Percentiles rank a stretch among this genome's conserved stretches.
phyloP scores from a whole-genome alignment of 768 basidiomycete species.

The Kwoniella heveanensis region DNA sequence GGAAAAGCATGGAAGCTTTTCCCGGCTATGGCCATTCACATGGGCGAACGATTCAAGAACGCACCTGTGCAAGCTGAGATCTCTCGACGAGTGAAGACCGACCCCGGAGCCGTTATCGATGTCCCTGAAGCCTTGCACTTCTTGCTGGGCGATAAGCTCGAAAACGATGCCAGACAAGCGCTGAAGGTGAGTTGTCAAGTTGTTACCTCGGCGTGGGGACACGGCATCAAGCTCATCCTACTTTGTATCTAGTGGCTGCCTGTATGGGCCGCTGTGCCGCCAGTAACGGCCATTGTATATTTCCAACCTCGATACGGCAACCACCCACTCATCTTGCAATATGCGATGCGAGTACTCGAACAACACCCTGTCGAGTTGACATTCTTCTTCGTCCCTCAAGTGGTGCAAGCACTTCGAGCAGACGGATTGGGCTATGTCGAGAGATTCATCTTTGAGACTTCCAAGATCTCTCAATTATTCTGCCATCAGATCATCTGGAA shows the following conservation, averaged over 20 bases:
- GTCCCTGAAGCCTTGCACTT: conserved; percentile 78
- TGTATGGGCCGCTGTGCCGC: conserved; percentile 85
- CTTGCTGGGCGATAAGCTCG: conserved; percentile 73
- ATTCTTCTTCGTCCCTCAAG: conserved; percentile 98
- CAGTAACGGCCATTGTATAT: conserved; percentile 60
- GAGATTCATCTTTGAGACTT: conserved; percentile 93
- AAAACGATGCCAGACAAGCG: conserved; percentile 65
- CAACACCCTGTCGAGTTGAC: conserved; percentile 92
- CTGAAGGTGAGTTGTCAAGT: conserved; percentile 65
- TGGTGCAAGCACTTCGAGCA: conserved; percentile 90
- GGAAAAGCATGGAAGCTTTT: conserved; percentile 78
- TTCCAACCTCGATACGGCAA: conserved; percentile 82
- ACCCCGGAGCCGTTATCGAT: conserved; percentile 69
- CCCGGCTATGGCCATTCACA: conserved; percentile 77
- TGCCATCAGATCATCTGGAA: conserved; percentile 99
- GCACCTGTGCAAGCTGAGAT: conserved; percentile 71
- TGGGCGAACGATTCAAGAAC: conserved; percentile 85
- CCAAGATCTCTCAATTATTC: conserved; percentile 94
- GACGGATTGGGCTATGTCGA: conserved; percentile 90
- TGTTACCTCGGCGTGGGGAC: too few species aligned
- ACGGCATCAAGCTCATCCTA: not conserved
- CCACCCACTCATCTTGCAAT: conserved; percentile 86
- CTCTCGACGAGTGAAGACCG: conserved; percentile 70
- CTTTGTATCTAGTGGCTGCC: conserved; percentile 68
- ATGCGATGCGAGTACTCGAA: conserved; percentile 90